Base-by-base conservation (phyloP, 176 grass and related monocot species). In the Calamus simplicifolius region DNA sequence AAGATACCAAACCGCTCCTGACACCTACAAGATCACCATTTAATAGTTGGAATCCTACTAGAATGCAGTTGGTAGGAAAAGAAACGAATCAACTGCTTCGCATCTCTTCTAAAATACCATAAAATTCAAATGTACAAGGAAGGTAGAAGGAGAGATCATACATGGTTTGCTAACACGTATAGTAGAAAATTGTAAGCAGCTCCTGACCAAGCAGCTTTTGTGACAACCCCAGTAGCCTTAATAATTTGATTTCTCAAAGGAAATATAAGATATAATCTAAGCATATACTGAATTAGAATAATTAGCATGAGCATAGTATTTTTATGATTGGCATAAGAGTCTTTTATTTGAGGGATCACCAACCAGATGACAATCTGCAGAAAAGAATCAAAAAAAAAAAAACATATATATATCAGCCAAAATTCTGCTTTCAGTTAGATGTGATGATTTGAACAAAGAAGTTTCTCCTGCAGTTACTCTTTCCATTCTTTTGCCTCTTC, bases 91-190 rank as follows among this genome's bases (percentile, higher is more conserved):
- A 12, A 43, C 8, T 43, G 35, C 35, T 43, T 43, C 35, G 35
- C 10, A 43, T 43, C 8, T 43, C 8, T 43, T 43, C 8, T 43
- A 43, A 43, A 43, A 43, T 43, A 43, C 12, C 35, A 43, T 13
- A 43, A 12, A 43, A 43, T 13, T 43, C 8, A 13, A 43, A 43
- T 43, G 35, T 43, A 8, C 35, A 12, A 38, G 78, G 13, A 19
- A 75, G 50, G 16, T 5, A 49, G 1, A 31, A 50, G 69, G 4
- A 15, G 27, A n/a, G 25, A 16, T 10, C 66, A 38, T 97, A 97
- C 93, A 88, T 97, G 93, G 25, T 87, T 97, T 28, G 84, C 93
- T 60, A 97, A 77, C 87, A 97, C 85, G 79, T 88, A 97, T 26
- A 80, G 63, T 56, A 91, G 73, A 71, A 97, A 84, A 85, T 97